A percentile compares a stretch with the other conserved stretches of the same genome.
phyloP scores from a whole-genome alignment of 1,284 basidiomycete genomes.

The Tilletia caries region DNA sequence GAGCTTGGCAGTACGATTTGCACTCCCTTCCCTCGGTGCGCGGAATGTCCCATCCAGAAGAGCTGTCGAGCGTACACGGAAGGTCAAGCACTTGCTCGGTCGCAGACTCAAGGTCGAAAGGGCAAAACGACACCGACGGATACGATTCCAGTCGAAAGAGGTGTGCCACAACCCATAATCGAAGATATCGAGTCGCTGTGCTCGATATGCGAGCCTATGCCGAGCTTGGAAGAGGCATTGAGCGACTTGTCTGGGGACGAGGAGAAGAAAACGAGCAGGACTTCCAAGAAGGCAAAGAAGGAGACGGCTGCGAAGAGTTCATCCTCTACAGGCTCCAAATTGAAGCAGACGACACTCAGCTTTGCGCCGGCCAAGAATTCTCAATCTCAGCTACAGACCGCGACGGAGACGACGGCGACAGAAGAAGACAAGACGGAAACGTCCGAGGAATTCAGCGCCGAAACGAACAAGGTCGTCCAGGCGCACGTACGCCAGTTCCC shows the following conservation, averaged over 20 bases:
- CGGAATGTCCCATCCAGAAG: slow-evolving; percentile 33
- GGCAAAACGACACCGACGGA: neutral
- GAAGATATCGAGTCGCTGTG: slow-evolving; percentile 39
- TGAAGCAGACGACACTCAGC: slow-evolving; percentile 4
- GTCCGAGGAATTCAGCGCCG: neutral
- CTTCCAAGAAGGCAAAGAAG: slow-evolving; percentile 17
- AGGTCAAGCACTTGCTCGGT: slow-evolving; percentile 17
- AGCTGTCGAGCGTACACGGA: slow-evolving; percentile 29
- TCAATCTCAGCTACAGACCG: too few relatives aligned
- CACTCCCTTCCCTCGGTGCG: slow-evolving; percentile 39
- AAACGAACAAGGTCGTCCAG: slow-evolving; percentile 21
- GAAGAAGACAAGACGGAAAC: too few relatives aligned
- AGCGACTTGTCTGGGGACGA: neutral
- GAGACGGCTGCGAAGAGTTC: neutral
- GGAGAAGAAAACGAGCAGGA: neutral
- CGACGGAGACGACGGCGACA: neutral
- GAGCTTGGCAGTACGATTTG: slow-evolving; percentile 47
- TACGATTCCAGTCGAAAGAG: too few relatives aligned
- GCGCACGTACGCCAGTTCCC: slow-evolving; percentile 70
- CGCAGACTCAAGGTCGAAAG: slow-evolving; percentile 3
- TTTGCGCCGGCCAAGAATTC: neutral
- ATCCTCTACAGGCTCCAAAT: neutral
- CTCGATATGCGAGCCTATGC: slow-evolving; percentile 36
- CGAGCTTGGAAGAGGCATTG: slow-evolving; percentile 14
- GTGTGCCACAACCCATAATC: too few relatives aligned